phyloP scores from a whole-genome alignment of 2,329 filamentous ascomycete species.

The Colletotrichum sp. region DNA sequence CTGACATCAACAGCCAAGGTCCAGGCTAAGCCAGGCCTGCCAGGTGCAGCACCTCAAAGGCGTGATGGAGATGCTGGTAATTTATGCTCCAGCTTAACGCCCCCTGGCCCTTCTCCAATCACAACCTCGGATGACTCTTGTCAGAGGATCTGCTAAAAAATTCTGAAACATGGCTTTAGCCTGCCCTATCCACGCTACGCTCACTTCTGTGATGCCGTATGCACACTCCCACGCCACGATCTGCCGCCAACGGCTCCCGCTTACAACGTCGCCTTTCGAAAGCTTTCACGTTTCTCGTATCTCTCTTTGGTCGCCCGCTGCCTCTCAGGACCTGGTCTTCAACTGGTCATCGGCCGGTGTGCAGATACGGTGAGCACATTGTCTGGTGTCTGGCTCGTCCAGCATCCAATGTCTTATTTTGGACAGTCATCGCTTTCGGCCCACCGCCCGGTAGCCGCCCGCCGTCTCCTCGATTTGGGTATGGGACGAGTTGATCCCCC shows the following conservation, averaged over 20 bases:
- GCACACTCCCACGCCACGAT: slow-evolving; percentile 16
- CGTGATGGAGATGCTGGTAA: slow-evolving; percentile 13
- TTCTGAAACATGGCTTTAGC: slow-evolving; percentile 18
- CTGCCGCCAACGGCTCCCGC: slow-evolving; percentile 9
- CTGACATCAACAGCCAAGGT: slow-evolving; percentile 11
- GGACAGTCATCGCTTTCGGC: background rate
- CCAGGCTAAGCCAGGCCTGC: slow-evolving; percentile 1
- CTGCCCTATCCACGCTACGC: slow-evolving; percentile 1
- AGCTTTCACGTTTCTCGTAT: background rate
- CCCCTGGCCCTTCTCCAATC: slow-evolving; percentile 5
- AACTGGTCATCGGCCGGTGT: background rate
- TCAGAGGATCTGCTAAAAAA: slow-evolving; percentile 16
- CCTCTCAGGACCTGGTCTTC: background rate
- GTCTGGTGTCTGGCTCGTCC: background rate
- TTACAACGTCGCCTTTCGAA: background rate
- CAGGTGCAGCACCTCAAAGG: slow-evolving; percentile 10
- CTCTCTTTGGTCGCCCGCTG: background rate
- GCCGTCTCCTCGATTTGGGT: background rate
- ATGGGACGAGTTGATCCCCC: background rate
- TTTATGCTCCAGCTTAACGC: slow-evolving; percentile 17
- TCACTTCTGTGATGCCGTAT: background rate
- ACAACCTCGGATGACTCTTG: slow-evolving; percentile 18
- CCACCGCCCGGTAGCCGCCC: background rate
- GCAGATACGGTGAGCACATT: background rate
- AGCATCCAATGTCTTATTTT: background rate